Conservation (phyloP, 192 early-diverging fungal genomes). For the Entomortierella parvispora region DNA sequence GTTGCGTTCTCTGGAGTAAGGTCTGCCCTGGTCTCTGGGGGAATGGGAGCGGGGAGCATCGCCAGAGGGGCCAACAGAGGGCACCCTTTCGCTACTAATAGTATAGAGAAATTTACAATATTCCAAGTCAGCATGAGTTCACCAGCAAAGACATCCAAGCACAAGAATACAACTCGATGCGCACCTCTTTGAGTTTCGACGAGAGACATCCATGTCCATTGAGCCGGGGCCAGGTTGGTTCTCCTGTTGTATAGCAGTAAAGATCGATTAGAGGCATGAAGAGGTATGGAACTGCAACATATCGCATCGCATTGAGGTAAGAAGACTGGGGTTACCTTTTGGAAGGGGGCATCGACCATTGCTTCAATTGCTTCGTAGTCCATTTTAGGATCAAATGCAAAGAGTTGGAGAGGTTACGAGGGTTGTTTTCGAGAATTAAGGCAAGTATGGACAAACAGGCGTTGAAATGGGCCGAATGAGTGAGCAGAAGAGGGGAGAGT, state of each 20-base stretch:
- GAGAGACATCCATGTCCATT: conserved; percentile 28
- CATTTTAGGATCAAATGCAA: conserved; percentile 11
- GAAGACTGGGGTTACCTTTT: conserved; percentile 52
- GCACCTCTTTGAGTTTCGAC: conserved; percentile 40
- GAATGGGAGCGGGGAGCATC: conserved; percentile 47
- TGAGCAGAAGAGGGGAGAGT: too few species aligned
- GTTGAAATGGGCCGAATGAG: too few species aligned
- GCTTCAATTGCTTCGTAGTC: conserved; percentile 62
- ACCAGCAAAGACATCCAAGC: too few species aligned
- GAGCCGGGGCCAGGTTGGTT: conserved; percentile 10
- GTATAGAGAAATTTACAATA: not conserved
- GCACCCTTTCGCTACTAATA: conserved; percentile 21
- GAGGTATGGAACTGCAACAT: not conserved
- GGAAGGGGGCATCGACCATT: conserved; percentile 70
- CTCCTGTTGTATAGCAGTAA: conserved; percentile 24
- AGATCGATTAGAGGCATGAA: conserved; percentile 2
- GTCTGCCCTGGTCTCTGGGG: conserved; percentile 51
- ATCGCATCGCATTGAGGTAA: not conserved
- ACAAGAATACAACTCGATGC: not conserved
- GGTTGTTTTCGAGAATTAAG: not conserved
- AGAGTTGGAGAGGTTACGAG: not conserved
- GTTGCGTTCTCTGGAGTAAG: conserved; percentile 47
- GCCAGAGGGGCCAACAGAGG: conserved; percentile 17
- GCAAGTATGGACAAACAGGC: too few species aligned
- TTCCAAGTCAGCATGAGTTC: not conserved